Evolutionary conservation across 345 rosid species (phyloP), one percentile per base, ranked within the genome.

Genomic region (Linum trigynum): DNA sequence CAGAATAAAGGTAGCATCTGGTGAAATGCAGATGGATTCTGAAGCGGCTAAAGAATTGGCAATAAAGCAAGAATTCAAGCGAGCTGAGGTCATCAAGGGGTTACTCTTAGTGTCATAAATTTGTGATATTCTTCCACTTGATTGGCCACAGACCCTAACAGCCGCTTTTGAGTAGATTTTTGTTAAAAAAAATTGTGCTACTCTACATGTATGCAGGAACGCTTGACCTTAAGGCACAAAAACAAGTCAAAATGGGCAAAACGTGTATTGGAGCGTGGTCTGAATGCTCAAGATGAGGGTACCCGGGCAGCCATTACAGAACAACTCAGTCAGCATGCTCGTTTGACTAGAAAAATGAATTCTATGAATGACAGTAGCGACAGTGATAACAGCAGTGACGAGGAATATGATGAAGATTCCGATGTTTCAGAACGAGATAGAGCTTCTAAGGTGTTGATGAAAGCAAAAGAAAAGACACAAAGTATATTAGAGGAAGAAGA

Each of bases 21-120:
- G 15, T 1, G 89, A 72, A 58, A 67, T 77, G 72, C 78, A 77
- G 69, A 78, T 86, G 88, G 92, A 90, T 76, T 89, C 95, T 42
- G 96, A 90, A 82, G 84, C 77, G 67, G 91, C 84, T 45, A 88
- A 88, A 80, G 95, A 94, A 71, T 84, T 69, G 66, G 92, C 91
- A 59, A 79, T 75, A 76, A 90, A 83, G 80, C 92, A 84, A 75
- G 96, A 86, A 79, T 69, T 64, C 66, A 78, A 77, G 74, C 84
- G 97, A 57, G 96, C 92, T 11, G 88, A 90, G 95, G 99, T 94
- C 71, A 81, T 65, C 59, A 50, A 61, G 39, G 59, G 65, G 64
- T 61, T 36, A 35, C 55, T 61, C 32, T 23, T 23, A 23, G 32
- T 23, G 32, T 23, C 32, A 23, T 23, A 1, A 23, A 23, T 23